Evolutionary conservation across 2,329 filamentous ascomycete genomes (phyloP), one percentile per base, ranked within the genome.

Genomic region (Pleurostoma richardsiae): DNA sequence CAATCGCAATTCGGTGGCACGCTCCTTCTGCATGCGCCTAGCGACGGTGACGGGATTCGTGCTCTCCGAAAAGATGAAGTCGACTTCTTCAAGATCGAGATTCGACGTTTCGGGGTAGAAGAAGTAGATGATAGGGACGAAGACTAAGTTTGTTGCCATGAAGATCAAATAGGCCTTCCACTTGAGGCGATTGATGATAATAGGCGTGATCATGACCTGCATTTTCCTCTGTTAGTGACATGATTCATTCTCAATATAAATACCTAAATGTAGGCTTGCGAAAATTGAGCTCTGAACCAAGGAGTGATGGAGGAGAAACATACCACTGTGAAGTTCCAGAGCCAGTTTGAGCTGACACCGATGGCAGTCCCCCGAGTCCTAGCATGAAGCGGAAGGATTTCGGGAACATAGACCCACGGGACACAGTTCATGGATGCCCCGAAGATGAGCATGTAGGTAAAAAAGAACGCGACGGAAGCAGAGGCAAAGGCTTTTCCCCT

Each of bases 141-240:
- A 72, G 8, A 56, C 52, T 27, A 75, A 64, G 52, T 77, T 76
- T 7, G 72, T 63, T 28, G 59, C 63, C 62, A 73, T 73, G 58
- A 77, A 79, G 52, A 77, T 76, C 3, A 79, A 59, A 51, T 79
- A 79, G 0, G 69, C 71, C 52, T 73, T 71, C 72, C 73, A 79
- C 29, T 66, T 54, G 1, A 80, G 59, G 4, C 65, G 68, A 42
- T 67, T 66, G 48, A 79, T 68, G 3, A 74, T 60, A 1, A 70
- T 68, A 0, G 75, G 74, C 0, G 74, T 79, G 19, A 79, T 72
- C 72, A 76, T 74, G 4, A 77, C 73, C 33, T 36, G 33, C n/a
- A n/a, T 36, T 8, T 36, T 19, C 19, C 19, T 19, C 19, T 19
- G 19, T 19, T 19, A 19, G 19, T 19, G 19, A 19, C 19, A 19